Evolutionary conservation across 2,329 filamentous ascomycete species (phyloP).

Genomic region (Purpureocillium takamizusanense): DNA sequence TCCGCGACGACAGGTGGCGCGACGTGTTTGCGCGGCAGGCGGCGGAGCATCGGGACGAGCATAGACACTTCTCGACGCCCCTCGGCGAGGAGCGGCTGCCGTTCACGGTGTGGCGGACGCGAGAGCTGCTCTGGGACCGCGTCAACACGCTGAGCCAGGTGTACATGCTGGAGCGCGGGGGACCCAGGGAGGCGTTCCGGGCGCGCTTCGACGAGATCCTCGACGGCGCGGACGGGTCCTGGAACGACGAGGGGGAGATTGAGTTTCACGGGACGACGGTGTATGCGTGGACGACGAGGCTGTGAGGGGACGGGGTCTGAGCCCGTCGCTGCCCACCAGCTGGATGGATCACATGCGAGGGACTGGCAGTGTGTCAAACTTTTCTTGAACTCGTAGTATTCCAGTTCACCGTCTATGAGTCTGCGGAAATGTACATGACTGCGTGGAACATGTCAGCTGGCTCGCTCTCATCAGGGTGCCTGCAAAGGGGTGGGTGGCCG

Average conservation of each 20-base stretch:
- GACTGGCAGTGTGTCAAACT: no score
- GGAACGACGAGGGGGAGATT: conserved; percentile 53
- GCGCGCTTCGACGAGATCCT: conserved; percentile 46
- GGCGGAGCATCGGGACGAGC: conserved; percentile 32
- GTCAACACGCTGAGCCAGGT: conserved; percentile 61
- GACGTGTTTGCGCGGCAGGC: conserved; percentile 54
- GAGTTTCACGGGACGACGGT: conserved; percentile 56
- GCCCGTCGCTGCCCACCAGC: conserved; percentile 1
- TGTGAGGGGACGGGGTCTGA: conserved; percentile 17
- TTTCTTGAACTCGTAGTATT: background rate
- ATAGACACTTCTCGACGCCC: conserved; percentile 49
- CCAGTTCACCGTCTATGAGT: conserved; percentile 30
- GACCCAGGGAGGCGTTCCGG: conserved; percentile 34
- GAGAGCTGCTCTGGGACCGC: conserved; percentile 54
- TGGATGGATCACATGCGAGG: conserved; percentile 9
- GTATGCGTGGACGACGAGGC: conserved; percentile 50
- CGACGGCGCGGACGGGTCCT: conserved; percentile 40
- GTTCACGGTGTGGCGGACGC: conserved; percentile 49
- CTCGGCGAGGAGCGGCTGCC: conserved; percentile 46
- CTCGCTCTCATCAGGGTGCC: background rate
- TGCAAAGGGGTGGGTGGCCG: background rate
- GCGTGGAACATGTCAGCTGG: conserved; percentile 6
- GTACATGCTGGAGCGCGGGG: conserved; percentile 44
- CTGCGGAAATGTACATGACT: conserved; percentile 67
- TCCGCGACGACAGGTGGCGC: conserved; percentile 56